phyloP scores from a whole-genome alignment of 192 early-diverging fungal genomes.

The Dispira parvispora region DNA sequence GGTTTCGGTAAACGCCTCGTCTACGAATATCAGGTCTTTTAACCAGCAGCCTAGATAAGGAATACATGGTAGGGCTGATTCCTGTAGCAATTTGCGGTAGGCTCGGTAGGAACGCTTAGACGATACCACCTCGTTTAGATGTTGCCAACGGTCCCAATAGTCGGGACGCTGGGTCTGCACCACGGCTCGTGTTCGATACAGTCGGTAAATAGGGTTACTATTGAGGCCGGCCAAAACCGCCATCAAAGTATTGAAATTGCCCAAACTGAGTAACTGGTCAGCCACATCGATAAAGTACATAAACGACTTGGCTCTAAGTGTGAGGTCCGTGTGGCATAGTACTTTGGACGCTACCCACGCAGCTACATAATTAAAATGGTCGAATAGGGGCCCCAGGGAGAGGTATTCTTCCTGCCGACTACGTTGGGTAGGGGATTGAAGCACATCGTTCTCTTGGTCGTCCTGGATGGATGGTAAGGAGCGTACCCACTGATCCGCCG shows the following conservation, averaged over 20 bases:
- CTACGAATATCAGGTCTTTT: background rate
- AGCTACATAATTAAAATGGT: background rate
- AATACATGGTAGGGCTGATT: background rate
- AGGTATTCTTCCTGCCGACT: background rate
- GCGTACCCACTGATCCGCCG: background rate
- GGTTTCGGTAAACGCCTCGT: constrained; percentile 1
- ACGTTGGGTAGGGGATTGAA: background rate
- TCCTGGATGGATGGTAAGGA: background rate
- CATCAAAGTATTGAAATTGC: constrained; percentile 3
- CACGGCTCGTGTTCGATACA: background rate
- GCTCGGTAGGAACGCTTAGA: background rate
- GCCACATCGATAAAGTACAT: constrained; percentile 4
- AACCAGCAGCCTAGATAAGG: background rate
- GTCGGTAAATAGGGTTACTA: background rate
- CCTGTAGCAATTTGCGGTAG: background rate
- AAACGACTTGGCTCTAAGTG: background rate
- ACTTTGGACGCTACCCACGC: constrained; percentile 6
- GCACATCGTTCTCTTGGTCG: background rate
- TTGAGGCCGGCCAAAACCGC: constrained; percentile 7
- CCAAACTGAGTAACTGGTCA: background rate
- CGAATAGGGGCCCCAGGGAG: background rate
- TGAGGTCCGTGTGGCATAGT: background rate
- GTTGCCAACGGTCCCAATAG: background rate
- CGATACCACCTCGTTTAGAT: background rate
- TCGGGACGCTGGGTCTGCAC: background rate